Base-by-base conservation (phyloP, 306 rosid genomes). In the Sicyos baderoa region DNA sequence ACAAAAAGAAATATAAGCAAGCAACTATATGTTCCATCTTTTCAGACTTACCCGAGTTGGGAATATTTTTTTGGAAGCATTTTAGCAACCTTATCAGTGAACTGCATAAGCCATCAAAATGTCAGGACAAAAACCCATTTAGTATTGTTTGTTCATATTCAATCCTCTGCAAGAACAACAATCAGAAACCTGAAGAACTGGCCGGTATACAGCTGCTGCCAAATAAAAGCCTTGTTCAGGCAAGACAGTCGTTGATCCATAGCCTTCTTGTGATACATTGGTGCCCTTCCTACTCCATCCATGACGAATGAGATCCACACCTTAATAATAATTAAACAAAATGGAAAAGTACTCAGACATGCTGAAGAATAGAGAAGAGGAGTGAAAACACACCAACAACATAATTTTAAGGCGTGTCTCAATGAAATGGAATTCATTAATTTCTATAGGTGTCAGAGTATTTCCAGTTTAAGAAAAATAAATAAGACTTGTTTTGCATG, bases 221-320 rank as follows among this genome's bases (percentile, higher is more conserved):
- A 94, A 81, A 84, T 94, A 94, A 72, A 94, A 90, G 77, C 99
- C 99, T 80, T 88, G 97, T 81, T 94, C 99, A 48, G 99, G 99
- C 78, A 94, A 82, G 84, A 94, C 89, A 54, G 96, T 85, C 47
- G 96, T 95, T 65, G 97, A 94, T 54, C 99, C 99, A 86, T 94
- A 94, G 74, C 99, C 99, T 82, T 94, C 99, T 82, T 85, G 96
- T 76, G 78, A 78, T 74, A 86, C 95, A 70, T 86, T 86, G 70
- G 95, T 82, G 67, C 96, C 91, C 84, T 81, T 88, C 87, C 91
- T 86, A 82, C 61, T 85, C 99, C 99, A 88, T 63, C 99, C 99
- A 79, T 93, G 97, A 71, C 97, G 99, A 83, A 94, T 86, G 76
- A 88, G 86, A 81, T 94, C 99, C 76, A 45, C 91, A 62, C 97